Conservation (phyloP, 2,329 filamentous ascomycete species). For the Myriangium duriaei region DNA sequence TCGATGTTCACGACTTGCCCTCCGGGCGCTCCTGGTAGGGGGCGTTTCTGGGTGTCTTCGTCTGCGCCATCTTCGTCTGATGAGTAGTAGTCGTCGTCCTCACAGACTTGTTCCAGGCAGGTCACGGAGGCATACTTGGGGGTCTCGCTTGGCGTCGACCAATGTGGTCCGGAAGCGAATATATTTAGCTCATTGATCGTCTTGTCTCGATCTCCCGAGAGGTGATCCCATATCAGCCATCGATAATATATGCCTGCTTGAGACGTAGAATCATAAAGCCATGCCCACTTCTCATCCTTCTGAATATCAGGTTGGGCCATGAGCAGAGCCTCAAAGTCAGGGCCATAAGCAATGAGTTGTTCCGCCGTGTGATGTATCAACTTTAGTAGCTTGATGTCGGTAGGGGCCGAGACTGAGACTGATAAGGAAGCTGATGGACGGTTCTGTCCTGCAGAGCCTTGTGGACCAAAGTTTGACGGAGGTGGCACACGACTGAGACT, state of each 20-base stretch:
- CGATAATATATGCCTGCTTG: conserved; percentile 79
- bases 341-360: conserved; percentile 45
- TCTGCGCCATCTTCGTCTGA: conserved; percentile 70
- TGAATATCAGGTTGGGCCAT: conserved; percentile 81
- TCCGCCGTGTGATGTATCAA: conserved; percentile 85
- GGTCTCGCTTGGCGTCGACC: conserved; percentile 60
- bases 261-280: conserved; percentile 79
- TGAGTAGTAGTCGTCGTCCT: conserved; percentile 74
- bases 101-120: conserved; percentile 64
- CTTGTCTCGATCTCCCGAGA: conserved; percentile 8
- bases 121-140: conserved; percentile 75
- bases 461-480: conserved; percentile 48
- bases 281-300: conserved; percentile 79
- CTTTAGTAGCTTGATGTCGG: conserved; percentile 64
- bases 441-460: conserved; percentile 54
- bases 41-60: conserved; percentile 28
- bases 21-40: background rate
- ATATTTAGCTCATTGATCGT: conserved; percentile 26
- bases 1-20: conserved; percentile 9
- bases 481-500: conserved; percentile 64
- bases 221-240: conserved; percentile 69
- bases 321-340: conserved; percentile 75
- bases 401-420: conserved; percentile 51
- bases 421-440: conserved; percentile 11
- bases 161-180: conserved; percentile 66